Evolutionary conservation across 2,329 filamentous ascomycete genomes (phyloP).

Genomic region (Neocatenulostroma microsporum): DNA sequence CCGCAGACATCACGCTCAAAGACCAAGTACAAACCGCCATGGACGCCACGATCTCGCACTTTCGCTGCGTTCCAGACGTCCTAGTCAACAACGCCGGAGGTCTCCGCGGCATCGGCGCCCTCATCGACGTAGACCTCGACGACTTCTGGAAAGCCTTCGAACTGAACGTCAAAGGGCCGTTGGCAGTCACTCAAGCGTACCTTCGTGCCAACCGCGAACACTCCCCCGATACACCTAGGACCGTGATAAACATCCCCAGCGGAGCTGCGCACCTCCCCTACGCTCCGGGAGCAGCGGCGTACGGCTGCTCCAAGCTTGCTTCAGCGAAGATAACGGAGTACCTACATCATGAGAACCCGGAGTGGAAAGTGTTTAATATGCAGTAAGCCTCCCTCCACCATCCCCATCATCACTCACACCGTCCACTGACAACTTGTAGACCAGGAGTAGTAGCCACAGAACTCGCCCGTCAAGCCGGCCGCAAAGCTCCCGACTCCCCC

Average conservation of each 20-base stretch:
- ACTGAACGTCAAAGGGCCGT: constrained; percentile 1
- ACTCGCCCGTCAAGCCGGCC: constrained; percentile 10
- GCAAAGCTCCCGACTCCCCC: constrained; percentile 11
- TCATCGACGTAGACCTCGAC: not conserved
- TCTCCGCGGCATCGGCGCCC: not conserved
- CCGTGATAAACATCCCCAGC: constrained; percentile 10
- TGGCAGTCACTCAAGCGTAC: constrained; percentile 9
- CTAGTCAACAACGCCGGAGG: not conserved
- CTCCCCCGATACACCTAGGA: constrained; percentile 3
- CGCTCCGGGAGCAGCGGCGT: constrained; percentile 6
- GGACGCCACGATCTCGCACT: no score
- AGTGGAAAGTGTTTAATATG: constrained; percentile 14
- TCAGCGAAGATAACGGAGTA: constrained; percentile 9
- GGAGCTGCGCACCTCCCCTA: constrained; percentile 11
- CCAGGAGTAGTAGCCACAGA: constrained; percentile 12
- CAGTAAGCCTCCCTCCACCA: constrained; percentile 10
- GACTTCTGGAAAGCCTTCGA: not conserved
- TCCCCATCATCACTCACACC: not conserved
- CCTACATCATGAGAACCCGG: constrained; percentile 10
- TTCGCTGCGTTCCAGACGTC: no score
- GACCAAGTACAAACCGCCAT: not conserved
- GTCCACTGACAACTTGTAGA: not conserved
- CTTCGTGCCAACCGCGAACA: constrained; percentile 7
- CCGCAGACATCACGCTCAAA: no score
- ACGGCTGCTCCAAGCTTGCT: constrained; percentile 11